Base-by-base conservation (phyloP, 257 asterid species). In the Solanum arcanum region DNA sequence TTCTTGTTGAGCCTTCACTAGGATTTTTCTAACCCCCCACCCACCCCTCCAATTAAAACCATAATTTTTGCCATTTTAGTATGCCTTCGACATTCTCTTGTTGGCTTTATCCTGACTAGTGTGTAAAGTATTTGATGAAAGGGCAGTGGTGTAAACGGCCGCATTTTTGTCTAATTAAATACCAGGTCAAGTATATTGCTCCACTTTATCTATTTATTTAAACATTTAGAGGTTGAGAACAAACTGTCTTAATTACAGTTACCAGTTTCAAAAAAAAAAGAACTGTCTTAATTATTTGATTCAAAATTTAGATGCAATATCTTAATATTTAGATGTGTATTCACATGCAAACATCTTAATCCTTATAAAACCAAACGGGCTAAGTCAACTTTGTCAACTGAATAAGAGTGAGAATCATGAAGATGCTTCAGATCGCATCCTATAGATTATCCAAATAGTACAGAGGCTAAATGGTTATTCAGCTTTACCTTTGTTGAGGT, bases 401-500 rank as follows among this genome's bases (percentile, higher is more conserved):
- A 25, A 76, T 76, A 42, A 42, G 83, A 42, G 14, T 76, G 60
- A 6, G 25, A 42, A 13, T 41, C 60, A 76, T 76, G 39, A 37
- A 37, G 39, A 37, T 37, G 39, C 39, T 37, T 37, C 39, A 37
- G 39, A 37, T 37, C 7, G 7, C 52, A 76, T 76, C 60, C 23
- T 76, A 76, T n/a, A 76, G 33, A 76, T 13, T 42, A 76, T 76
- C 60, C 15, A 20, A 37, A 76, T 42, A 12, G 59, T 76, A 42
- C 83, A 76, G 23, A 76, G 60, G 12, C 42, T 41, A 33, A 7
- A 81, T 33, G 62, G 21, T 81, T 81, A 81, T 81, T 47, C 68
- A 74, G 44, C 87, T 85, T 88, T 86, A 96, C 98, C 99, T 95
- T 91, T 87, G 82, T 89, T 86, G 93, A 88, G 78, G 86, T 89